Evolutionary conservation across 73 alveolate genomes (phyloP), one percentile per base, ranked within the genome.

Genomic region (Paramecium sexaurelia): DNA sequence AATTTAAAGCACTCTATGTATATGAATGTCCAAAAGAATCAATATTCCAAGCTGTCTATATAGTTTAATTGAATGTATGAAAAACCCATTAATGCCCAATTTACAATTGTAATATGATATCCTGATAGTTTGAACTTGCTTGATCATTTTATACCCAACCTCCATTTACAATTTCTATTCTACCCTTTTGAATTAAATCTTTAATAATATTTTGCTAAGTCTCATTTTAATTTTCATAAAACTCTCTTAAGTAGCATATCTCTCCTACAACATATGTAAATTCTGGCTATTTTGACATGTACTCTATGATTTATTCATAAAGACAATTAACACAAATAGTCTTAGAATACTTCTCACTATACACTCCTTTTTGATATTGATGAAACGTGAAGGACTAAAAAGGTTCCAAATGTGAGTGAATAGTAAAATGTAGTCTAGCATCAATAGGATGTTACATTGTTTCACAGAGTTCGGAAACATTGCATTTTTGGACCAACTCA

Each of bases 91-190:
- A 73, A 73, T 73, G 87, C 3, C 87, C 87, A 15, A 73, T 5
- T 36, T 33, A 22, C n/a, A 73, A 22, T 20, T 73, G 8, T 13
- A 15, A 35, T 15, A 96, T 55, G 4, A 95, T 92, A 87, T 92
- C 94, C 47, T 84, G 85, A 84, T 93, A 92, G 36, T 93, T 95
- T 43, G 97, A 92, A 35, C 94, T 69, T 15, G 98, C 97, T 85
- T 97, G 98, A 94, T 97, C 99, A 85, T 94, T 88, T 92, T 93
- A 91, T 5, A 97, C 98, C 97, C 97, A 97, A 22, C 99, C 98
- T 5, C 99, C 99, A 36, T 97, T 97, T 1, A 97, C 99, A 66
- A 97, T 83, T 96, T 97, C 98, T 15, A 97, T 40, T 89, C 97
- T 87, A 68, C 95, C 95, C 32, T 89, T 67, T 73, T 95, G 26